Base-by-base conservation (phyloP, 257 asterid genomes). In the Mentha longifolia region DNA sequence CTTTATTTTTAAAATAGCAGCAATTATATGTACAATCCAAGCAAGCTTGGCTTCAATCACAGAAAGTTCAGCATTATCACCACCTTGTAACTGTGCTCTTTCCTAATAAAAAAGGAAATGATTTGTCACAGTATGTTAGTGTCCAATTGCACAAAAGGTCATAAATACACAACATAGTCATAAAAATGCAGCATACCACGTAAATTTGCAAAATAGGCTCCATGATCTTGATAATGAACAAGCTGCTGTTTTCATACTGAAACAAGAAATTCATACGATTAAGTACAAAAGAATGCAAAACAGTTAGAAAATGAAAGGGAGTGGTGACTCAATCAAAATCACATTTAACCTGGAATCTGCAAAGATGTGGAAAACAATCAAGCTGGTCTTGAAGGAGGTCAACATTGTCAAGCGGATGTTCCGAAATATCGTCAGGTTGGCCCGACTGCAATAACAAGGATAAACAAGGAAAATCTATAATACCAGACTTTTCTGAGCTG, bases 331-430 rank as follows among this genome's bases (percentile, higher is more conserved):
- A 52, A 59, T 46, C 60, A 22, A 35, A 31, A 39, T 57, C 47
- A 65, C 51, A 55, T 56, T 58, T 41, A 66, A 95, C 99, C 98
- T 95, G 90, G 86, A 95, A 95, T 86, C 96, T 83, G 80, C 98
- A 92, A 68, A 95, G 98, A 52, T 79, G 19, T 41, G 99, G 99
- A 87, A 91, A 92, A 79, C 91, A 88, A 80, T 95, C 99, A 11
- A 95, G 90, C 81, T 95, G 98, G 79, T 92, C 99, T 78, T 95
- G 98, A 70, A 95, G 99, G 85, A 95, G 95, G 80, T 95, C 99
- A 68, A 87, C 97, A 77, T 89, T 95, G 79, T 95, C 99, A 17
- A 95, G 88, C 65, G 97, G 97, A 80, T 95, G 91, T 74, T 92
- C 99, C 3, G 98, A 89, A 63, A 88, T 81, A 80, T 95, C 98